A percentile compares a stretch with the other conserved stretches of the same genome.
Evolutionary conservation across 805 yeast genomes (phyloP).

Genomic region (Candida namnaoensis): DNA sequence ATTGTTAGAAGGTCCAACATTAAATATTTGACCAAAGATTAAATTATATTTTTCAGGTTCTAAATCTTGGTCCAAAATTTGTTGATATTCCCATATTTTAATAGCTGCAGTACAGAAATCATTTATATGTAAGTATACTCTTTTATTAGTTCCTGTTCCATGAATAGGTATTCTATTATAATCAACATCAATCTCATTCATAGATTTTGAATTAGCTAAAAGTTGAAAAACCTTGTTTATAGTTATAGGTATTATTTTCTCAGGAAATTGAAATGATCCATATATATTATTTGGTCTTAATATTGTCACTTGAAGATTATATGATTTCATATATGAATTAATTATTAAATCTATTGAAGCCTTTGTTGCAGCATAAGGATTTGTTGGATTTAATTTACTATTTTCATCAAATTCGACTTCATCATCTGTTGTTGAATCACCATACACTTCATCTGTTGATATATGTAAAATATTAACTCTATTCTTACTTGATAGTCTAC

Average conservation of each 20-base stretch:
- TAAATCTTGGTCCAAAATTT: neutral
- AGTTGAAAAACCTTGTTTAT: conserved; percentile 1
- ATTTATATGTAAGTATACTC: conserved; percentile 35
- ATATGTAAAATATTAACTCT: conserved; percentile 22
- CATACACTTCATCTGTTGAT: conserved; percentile 56
- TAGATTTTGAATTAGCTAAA: conserved; percentile 1
- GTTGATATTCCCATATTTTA: conserved; percentile 18
- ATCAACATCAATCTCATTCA: conserved; percentile 1
- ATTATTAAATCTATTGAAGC: conserved; percentile 44
- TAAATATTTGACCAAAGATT: conserved; percentile 2
- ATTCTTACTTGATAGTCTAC: conserved; percentile 24
- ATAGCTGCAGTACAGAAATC: conserved; percentile 35
- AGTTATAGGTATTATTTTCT: conserved; percentile 34
- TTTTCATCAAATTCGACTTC: conserved; percentile 22
- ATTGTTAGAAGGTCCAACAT: conserved; percentile 1
- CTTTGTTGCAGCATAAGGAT: conserved; percentile 50
- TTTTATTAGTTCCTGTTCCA: conserved; percentile 34
- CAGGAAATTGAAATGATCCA: conserved; percentile 47
- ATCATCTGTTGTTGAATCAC: conserved; percentile 30
- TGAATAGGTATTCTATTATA: conserved; percentile 27
- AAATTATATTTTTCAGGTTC: too few species aligned
- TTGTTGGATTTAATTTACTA: conserved; percentile 36
- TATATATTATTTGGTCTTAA: conserved; percentile 43
- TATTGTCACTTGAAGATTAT: conserved; percentile 29
- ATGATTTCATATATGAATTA: conserved; percentile 34